phyloP scores from a whole-genome alignment of 2,329 filamentous ascomycete species.

The Diaporthe eres region DNA sequence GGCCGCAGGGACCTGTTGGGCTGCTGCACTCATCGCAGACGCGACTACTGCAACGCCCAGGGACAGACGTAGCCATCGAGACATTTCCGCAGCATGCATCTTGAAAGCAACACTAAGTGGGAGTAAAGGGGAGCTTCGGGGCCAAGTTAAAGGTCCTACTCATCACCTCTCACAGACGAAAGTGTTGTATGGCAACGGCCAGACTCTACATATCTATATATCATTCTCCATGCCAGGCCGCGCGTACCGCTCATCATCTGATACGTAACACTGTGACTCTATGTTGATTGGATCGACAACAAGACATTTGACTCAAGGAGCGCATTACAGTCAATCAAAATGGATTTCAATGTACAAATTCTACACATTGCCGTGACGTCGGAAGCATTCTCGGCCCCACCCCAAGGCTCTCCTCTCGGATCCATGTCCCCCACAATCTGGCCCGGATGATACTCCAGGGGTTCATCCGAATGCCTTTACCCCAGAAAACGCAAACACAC shows the following conservation, averaged over 20 bases:
- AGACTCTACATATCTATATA: background rate
- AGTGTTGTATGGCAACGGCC: background rate
- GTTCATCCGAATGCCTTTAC: background rate
- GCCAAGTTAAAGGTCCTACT: background rate
- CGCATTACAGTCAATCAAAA: background rate
- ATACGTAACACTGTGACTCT: background rate
- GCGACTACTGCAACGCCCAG: no score
- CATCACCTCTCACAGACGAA: background rate
- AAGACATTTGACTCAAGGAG: background rate
- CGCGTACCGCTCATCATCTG: background rate
- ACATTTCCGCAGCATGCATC: background rate
- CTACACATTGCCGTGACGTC: background rate
- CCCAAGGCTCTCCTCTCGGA: background rate
- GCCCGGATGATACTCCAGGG: background rate
- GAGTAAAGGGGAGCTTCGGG: background rate
- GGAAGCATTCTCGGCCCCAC: constrained; percentile 7
- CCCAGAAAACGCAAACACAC: background rate
- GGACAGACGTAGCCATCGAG: background rate
- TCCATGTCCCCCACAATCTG: background rate
- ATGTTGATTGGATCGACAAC: no score
- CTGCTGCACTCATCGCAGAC: background rate
- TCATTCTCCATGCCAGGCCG: background rate
- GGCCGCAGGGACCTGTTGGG: background rate
- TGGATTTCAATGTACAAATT: background rate
- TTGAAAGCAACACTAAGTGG: background rate